Conservation (phyloP, 495 filamentous ascomycete genomes). For the Parathielavia hyrcaniae region DNA sequence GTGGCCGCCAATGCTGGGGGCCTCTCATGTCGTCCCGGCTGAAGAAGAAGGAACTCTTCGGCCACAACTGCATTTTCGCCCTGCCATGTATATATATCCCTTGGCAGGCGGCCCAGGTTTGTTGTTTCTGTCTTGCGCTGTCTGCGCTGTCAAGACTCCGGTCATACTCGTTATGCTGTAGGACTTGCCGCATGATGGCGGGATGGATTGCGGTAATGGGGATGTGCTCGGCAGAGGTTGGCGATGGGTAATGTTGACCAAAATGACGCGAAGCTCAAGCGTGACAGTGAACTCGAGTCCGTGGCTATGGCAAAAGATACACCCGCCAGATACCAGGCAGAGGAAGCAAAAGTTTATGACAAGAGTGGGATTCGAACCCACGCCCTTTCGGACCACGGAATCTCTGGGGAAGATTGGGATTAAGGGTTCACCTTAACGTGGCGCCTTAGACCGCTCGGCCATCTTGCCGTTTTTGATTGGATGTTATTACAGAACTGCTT, state of each 20-base stretch:
- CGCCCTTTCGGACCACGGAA: conserved; percentile 20
- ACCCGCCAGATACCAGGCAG: too few relatives aligned
- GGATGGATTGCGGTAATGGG: not conserved
- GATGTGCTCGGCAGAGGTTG: too few relatives aligned
- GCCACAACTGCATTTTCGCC: not conserved
- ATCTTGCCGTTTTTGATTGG: conserved; percentile 15
- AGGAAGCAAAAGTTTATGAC: not conserved
- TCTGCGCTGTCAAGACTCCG: not conserved
- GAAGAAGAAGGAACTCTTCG: not conserved
- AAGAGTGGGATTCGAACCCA: conserved; percentile 20
- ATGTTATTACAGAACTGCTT: too few relatives aligned
- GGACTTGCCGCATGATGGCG: conserved; percentile 2
- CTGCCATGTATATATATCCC: not conserved
- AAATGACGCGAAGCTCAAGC: too few relatives aligned
- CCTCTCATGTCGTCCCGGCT: not conserved
- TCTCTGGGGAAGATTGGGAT: not conserved
- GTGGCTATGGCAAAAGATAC: too few relatives aligned
- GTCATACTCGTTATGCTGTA: not conserved
- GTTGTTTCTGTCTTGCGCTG: not conserved
- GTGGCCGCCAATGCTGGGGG: too few relatives aligned
- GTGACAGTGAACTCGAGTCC: too few relatives aligned
- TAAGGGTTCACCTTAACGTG: conserved; percentile 21
- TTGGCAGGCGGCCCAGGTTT: not conserved
- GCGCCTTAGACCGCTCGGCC: conserved; percentile 21
- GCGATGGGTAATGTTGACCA: too few relatives aligned